Base-by-base conservation (phyloP, 495 filamentous ascomycete genomes). In the Pseudomonodictys pantanalensis region DNA sequence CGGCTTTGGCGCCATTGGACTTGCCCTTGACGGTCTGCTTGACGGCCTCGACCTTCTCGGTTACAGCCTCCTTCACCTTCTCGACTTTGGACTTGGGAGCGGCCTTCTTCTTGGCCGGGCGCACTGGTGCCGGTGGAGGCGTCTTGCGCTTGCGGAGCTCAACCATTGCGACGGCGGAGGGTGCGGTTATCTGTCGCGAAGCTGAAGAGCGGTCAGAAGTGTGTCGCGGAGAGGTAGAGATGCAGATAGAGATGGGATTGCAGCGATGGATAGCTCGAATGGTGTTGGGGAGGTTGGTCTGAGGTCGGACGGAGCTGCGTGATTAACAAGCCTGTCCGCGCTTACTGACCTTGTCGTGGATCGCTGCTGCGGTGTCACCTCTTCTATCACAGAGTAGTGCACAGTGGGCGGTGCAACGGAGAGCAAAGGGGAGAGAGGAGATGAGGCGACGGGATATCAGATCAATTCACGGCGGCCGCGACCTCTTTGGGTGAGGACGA, bases 131-230 rank as follows among this genome's bases (percentile, higher is more conserved):
- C 1, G 70, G 71, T 2, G 70, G 67, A 12, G 70, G 70, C 45
- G 70, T 69, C 44, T 72, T 70, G 59, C 71, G 71, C 70, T 73
- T 73, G 50, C 71, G 68, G 44, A 73, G 71, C 60, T 73, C 69
- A 32, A 72, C 70, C 71, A 73, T 73, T n/a, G n/a, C n/a, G n/a
- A n/a, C n/a, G 49, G 26, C 62, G 54, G 29, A 33, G 47, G 47
- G 29, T 30, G 30, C 29, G 39, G 1, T 11, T 17, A n/a, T 33
- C 15, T 7, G 47, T 57, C 60, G 52, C 60, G 24, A 58, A 63
- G 46, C 60, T 63, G 54, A 18, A 46, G 25, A 11, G 47, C n/a
- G 15, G 20, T 28, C 24, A 18, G 26, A 55, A 45, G 24, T 53
- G 48, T 39, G 55, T 52, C 55, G 61, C 61, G 55, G 46, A 54